Evolutionary conservation across 2,329 filamentous ascomycete species (phyloP).

Genomic region (Alternaria sp.): DNA sequence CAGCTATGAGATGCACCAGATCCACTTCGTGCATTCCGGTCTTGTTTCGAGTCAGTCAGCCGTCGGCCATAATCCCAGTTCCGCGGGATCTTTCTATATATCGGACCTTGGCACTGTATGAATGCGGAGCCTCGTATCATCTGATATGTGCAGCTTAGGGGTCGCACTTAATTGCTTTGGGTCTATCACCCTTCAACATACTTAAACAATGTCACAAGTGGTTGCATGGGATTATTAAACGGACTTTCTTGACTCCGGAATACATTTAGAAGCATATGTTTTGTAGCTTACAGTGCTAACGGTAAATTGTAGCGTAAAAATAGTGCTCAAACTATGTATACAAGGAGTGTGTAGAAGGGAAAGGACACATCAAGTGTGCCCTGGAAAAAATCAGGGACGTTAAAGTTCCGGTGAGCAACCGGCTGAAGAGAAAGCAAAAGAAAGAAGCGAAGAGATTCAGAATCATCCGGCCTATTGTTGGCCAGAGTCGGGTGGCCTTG

Average conservation of each 20-base stretch:
- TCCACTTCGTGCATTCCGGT: slow-evolving; percentile 20
- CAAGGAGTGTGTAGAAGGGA: slow-evolving; percentile 32
- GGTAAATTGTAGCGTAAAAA: neutral
- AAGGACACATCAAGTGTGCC: slow-evolving; percentile 11
- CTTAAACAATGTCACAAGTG: neutral
- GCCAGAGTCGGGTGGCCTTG: slow-evolving; percentile 12
- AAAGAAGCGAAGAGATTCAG: neutral
- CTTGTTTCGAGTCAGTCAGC: slow-evolving; percentile 14
- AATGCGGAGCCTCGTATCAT: slow-evolving; percentile 15
- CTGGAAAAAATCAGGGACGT: slow-evolving; percentile 11
- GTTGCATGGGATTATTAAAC: neutral
- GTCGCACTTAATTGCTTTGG: neutral
- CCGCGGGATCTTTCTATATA: slow-evolving; percentile 9
- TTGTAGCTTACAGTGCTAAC: neutral
- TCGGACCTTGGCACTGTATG: slow-evolving; percentile 14
- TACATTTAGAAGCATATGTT: neutral
- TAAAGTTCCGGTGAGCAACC: slow-evolving; percentile 9
- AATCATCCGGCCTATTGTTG: slow-evolving; percentile 3
- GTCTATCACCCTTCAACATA: neutral
- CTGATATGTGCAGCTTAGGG: slow-evolving; percentile 6
- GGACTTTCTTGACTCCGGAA: neutral
- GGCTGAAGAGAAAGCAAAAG: slow-evolving; percentile 2
- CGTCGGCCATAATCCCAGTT: slow-evolving; percentile 19
- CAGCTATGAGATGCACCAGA: slow-evolving; percentile 9
- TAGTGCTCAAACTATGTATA: slow-evolving; percentile 21